Evolutionary conservation across 2,329 filamentous ascomycete species (phyloP).

Genomic region (Aspergillus sp.): DNA sequence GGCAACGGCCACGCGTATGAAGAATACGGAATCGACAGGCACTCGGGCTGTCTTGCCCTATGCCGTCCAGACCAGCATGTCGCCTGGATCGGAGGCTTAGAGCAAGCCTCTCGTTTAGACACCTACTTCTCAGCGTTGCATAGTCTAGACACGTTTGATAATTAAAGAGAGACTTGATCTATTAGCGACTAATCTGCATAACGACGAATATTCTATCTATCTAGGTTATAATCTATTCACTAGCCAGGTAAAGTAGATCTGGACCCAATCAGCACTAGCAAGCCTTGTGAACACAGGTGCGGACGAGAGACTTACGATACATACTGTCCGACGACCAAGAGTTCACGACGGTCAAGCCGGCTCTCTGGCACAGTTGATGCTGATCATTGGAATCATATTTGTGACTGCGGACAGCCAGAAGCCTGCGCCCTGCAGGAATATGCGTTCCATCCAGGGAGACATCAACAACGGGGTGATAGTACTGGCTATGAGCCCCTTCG

Average conservation of each 20-base stretch:
- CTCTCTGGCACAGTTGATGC: not conserved
- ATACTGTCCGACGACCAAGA: not conserved
- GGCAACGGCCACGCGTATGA: conserved; percentile 5
- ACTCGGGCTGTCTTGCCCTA: conserved; percentile 15
- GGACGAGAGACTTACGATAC: not conserved
- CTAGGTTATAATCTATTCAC: not conserved
- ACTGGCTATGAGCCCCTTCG: conserved; percentile 5
- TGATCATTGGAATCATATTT: conserved; percentile 13
- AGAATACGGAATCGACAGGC: conserved; percentile 15
- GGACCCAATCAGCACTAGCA: not conserved
- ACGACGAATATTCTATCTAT: not conserved
- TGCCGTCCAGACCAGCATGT: conserved; percentile 25
- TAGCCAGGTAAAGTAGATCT: not conserved
- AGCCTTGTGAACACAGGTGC: not conserved
- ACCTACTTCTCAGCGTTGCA: not conserved
- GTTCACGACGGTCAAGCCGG: not conserved
- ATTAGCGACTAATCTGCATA: no score
- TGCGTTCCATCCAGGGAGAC: not conserved
- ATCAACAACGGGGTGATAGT: conserved; percentile 4
- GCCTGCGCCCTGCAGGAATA: not conserved
- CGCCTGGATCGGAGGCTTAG: conserved; percentile 16
- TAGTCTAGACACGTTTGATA: no score
- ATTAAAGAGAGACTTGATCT: no score
- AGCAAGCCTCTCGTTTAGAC: not conserved
- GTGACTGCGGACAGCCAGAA: conserved; percentile 10